Evolutionary conservation across 139 green algal species (phyloP), one percentile per base, ranked within the genome.

Genomic region (Haematococcus sp.): DNA sequence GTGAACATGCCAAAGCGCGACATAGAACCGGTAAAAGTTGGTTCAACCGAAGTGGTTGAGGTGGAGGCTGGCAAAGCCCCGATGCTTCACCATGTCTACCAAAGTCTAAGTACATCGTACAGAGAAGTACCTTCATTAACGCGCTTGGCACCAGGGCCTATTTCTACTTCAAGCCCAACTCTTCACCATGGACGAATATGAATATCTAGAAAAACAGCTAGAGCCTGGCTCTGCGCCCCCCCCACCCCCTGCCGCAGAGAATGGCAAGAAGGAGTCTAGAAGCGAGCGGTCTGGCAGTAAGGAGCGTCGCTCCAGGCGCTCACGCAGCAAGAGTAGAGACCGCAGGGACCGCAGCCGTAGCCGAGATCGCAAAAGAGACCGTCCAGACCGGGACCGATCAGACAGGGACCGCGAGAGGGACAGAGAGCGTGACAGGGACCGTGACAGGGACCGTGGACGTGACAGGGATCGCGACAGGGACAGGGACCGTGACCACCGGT

Each of bases 121-220:
- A n/a, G n/a, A n/a, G n/a, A n/a, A n/a, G n/a, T n/a, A n/a, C n/a
- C n/a, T n/a, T n/a, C n/a, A n/a, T n/a, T n/a, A n/a, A n/a, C n/a
- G n/a, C n/a, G n/a, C n/a, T n/a, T n/a, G n/a, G n/a, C n/a, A n/a
- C n/a, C n/a, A n/a, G n/a, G n/a, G n/a, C n/a, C n/a, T n/a, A n/a
- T n/a, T 11, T 49, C 7, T 19, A 49, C 40, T 49, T 49, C 40
- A 7, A 49, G 32, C 33, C n/a, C n/a, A n/a, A n/a, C n/a, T n/a
- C n/a, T 31, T 17, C 40, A 72, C 11, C 40, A 73, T 73, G 63
- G 73, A 78, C 9, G 73, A 78, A 7, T 78, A 78, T 30, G 63
- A 73, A 22, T 85, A 85, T 30, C 70, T 85, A 25, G 80, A 85
- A 31, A 34, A 65, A 0, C 75, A 82, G 56, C 28, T 85, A 20